Conservation (phyloP, 2,329 filamentous ascomycete species). For the Pseudopithomyces maydicus region DNA sequence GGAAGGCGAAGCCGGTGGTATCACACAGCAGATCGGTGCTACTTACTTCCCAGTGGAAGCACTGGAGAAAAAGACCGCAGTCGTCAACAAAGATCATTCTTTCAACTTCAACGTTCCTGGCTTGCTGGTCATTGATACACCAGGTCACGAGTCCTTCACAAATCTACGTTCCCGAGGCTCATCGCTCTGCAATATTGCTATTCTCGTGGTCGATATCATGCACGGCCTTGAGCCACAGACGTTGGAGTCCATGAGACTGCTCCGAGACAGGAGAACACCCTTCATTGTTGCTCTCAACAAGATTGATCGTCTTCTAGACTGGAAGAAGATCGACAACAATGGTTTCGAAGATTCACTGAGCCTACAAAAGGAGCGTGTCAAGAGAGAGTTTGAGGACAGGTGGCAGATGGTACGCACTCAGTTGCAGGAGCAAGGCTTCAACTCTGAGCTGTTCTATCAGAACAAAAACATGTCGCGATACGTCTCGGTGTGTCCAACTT, state of each 20-base stretch:
- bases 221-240: slow-evolving; percentile 98
- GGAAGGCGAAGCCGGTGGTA: slow-evolving; percentile 98
- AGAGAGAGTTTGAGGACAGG: slow-evolving; percentile 92
- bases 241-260: slow-evolving; percentile 92
- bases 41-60: slow-evolving; percentile 98
- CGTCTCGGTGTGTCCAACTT: slow-evolving; percentile 96
- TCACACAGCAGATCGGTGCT: slow-evolving; percentile 98
- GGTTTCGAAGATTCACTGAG: slow-evolving; percentile 92
- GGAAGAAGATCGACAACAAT: slow-evolving; percentile 99
- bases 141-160: slow-evolving; percentile 99
- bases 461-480: slow-evolving; percentile 96
- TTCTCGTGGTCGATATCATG: slow-evolving; percentile 99
- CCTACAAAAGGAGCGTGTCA: slow-evolving; percentile 88
- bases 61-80: slow-evolving; percentile 86
- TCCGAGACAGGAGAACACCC: slow-evolving; percentile 91
- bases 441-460: slow-evolving; percentile 94
- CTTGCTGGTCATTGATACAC: slow-evolving; percentile 95
- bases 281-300: slow-evolving; percentile 99
- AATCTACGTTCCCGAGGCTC: slow-evolving; percentile 96
- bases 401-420: slow-evolving; percentile 90
- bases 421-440: slow-evolving; percentile 96
- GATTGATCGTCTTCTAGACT: slow-evolving; percentile 98
- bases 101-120: slow-evolving; percentile 99
- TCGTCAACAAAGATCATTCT: slow-evolving; percentile 86
- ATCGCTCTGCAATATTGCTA: slow-evolving; percentile 98